These are phyloP conservation scores for Lentinula boryana DNA, from an alignment of 768 basidiomycete species.

Conservation along the genomic window DNA sequence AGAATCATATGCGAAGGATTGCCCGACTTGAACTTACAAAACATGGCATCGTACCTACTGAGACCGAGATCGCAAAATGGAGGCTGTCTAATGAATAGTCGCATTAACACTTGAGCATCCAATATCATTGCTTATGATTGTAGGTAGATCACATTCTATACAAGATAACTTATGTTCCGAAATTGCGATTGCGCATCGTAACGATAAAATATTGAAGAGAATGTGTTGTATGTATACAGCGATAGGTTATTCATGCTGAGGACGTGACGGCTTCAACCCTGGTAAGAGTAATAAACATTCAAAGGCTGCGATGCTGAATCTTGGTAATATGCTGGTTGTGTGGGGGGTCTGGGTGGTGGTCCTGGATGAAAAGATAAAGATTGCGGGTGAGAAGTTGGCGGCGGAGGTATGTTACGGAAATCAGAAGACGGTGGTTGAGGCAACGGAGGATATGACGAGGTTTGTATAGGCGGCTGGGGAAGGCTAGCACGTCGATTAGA, in stretches of 20 bases:
- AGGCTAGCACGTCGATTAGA: slow-evolving; percentile 6
- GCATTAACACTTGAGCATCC: background rate
- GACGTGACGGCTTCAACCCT: background rate
- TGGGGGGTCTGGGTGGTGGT: slow-evolving; percentile 21
- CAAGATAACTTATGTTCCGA: slow-evolving; percentile 6
- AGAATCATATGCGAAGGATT: slow-evolving; percentile 64
- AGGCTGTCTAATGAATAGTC: slow-evolving; percentile 26
- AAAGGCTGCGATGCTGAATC: slow-evolving; percentile 6
- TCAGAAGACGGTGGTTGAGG: slow-evolving; percentile 12
- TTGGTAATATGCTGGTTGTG: slow-evolving; percentile 11
- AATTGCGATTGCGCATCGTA: slow-evolving; percentile 24
- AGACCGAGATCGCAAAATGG: slow-evolving; percentile 82
- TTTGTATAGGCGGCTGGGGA: slow-evolving; percentile 7
- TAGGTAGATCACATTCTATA: slow-evolving; percentile 8
- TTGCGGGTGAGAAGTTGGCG: slow-evolving; percentile 7
- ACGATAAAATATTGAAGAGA: slow-evolving; percentile 6
- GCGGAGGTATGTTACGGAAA: background rate
- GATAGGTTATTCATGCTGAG: too few species aligned
- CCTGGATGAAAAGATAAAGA: slow-evolving; percentile 13
- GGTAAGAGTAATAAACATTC: background rate
- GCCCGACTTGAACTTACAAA: slow-evolving; percentile 72
- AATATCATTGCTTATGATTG: background rate
- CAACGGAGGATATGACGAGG: background rate
- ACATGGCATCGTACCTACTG: slow-evolving; percentile 72
- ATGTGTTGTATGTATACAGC: background rate